These are phyloP conservation scores for Raffaelea deltoideospora DNA, from an alignment of 2,329 filamentous ascomycete genomes.

Conservation along the genomic window DNA sequence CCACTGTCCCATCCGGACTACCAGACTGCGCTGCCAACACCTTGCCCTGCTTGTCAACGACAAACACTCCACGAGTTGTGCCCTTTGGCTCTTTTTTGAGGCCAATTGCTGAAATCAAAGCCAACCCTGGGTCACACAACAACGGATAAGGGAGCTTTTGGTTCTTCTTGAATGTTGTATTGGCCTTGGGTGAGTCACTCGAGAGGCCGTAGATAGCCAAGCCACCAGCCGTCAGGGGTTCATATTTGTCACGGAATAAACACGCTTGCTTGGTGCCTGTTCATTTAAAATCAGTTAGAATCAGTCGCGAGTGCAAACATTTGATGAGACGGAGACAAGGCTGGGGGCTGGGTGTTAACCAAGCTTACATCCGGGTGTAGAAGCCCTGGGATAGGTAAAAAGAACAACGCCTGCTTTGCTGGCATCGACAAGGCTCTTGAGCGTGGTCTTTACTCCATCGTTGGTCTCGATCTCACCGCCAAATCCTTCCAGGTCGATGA, in stretches of 20 bases:
- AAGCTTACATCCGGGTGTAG: conserved; percentile 89
- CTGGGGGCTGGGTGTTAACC: too few species aligned
- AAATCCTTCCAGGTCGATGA: conserved; percentile 41
- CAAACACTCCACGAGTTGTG: conserved; percentile 76
- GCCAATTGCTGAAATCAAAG: conserved; percentile 74
- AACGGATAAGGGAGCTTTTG: conserved; percentile 80
- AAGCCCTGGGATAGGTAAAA: conserved; percentile 92
- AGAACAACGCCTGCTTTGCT: conserved; percentile 79
- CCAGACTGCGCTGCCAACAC: conserved; percentile 56
- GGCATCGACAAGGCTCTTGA: conserved; percentile 67
- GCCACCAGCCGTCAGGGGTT: conserved; percentile 59
- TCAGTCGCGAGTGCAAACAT: too few species aligned
- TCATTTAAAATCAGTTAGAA: too few species aligned
- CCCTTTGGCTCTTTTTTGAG: conserved; percentile 64
- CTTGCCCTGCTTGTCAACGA: conserved; percentile 68
- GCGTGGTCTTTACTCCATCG: conserved; percentile 63
- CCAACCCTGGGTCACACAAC: conserved; percentile 63
- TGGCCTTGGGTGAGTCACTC: conserved; percentile 75
- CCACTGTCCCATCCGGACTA: conserved; percentile 61
- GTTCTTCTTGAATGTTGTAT: conserved; percentile 84
- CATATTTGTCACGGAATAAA: conserved; percentile 78
- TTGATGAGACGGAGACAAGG: too few species aligned
- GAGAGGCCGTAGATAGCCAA: conserved; percentile 84
- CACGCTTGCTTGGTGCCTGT: conserved; percentile 86
- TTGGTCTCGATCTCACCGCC: conserved; percentile 69